Evolutionary conservation across 73 alveolate species (phyloP).

Genomic region (Stentor roeselii): DNA sequence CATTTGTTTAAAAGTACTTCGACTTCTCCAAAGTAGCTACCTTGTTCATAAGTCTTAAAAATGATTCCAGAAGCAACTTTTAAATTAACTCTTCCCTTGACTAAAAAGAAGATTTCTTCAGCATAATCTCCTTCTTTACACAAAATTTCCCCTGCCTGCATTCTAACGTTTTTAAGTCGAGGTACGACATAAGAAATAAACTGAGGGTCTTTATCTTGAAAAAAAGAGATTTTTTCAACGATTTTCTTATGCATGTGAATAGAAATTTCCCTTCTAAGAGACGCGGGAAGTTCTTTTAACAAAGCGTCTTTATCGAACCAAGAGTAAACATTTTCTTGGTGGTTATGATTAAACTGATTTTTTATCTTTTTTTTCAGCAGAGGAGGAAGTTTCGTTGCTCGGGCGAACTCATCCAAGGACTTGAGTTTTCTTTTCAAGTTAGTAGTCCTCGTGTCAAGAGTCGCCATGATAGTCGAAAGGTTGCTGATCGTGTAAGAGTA

Average conservation of each 20-base stretch:
- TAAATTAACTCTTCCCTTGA: constrained; percentile 59
- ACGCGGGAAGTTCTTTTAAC: constrained; percentile 50
- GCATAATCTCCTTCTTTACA: constrained; percentile 50
- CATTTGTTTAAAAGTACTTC: constrained; percentile 35
- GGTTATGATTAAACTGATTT: constrained; percentile 37
- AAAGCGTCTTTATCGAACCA: constrained; percentile 43
- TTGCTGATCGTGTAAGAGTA: constrained; percentile 34
- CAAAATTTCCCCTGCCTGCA: constrained; percentile 41
- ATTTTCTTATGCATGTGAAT: constrained; percentile 47
- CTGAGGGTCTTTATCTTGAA: constrained; percentile 50
- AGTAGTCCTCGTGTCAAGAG: constrained; percentile 31
- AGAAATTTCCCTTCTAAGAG: constrained; percentile 41
- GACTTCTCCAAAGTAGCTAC: constrained; percentile 51
- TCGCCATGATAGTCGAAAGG: constrained; percentile 27
- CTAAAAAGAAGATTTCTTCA: constrained; percentile 50
- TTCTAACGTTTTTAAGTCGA: constrained; percentile 19
- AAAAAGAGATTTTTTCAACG: constrained; percentile 40
- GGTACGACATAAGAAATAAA: constrained; percentile 52
- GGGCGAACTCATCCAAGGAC: constrained; percentile 54
- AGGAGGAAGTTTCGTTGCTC: constrained; percentile 44
- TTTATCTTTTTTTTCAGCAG: constrained; percentile 44
- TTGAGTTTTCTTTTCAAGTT: constrained; percentile 33
- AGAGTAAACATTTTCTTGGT: constrained; percentile 44
- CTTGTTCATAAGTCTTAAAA: constrained; percentile 43
- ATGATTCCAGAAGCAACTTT: constrained; percentile 51